These are phyloP conservation scores for Diplodia sapinea DNA, from an alignment of 2,329 filamentous ascomycete genomes.

Conservation along the genomic window DNA sequence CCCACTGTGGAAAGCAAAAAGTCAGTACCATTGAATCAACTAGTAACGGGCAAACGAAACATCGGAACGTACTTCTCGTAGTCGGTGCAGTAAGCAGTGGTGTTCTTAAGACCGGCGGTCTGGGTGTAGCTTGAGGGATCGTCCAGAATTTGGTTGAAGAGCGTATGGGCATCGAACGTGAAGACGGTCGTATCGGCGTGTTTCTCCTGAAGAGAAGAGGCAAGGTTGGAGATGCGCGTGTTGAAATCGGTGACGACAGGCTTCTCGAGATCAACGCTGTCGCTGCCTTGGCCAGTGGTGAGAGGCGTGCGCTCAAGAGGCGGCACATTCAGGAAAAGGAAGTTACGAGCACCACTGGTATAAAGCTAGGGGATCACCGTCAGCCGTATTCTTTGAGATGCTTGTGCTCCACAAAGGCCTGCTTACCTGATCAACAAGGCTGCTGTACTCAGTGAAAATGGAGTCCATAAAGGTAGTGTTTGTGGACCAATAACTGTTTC, in stretches of 20 bases:
- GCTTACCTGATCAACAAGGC: slow-evolving; percentile 42
- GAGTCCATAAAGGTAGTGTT: slow-evolving; percentile 40
- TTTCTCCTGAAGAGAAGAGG: slow-evolving; percentile 46
- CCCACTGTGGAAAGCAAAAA: slow-evolving; percentile 38
- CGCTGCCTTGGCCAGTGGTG: slow-evolving; percentile 49
- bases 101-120: slow-evolving; percentile 61
- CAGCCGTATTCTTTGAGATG: background rate
- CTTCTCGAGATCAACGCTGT: slow-evolving; percentile 43
- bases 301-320: slow-evolving; percentile 61
- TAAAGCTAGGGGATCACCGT: slow-evolving; percentile 44
- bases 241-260: slow-evolving; percentile 62
- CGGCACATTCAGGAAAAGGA: slow-evolving; percentile 56
- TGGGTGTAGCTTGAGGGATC: slow-evolving; percentile 57
- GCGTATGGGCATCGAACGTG: slow-evolving; percentile 58
- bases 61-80: slow-evolving; percentile 55
- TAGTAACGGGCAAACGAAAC: background rate
- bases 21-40: background rate
- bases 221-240: slow-evolving; percentile 50
- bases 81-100: slow-evolving; percentile 59
- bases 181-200: slow-evolving; percentile 56
- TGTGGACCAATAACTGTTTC: slow-evolving; percentile 55
- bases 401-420: background rate
- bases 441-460: slow-evolving; percentile 48
- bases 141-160: slow-evolving; percentile 61
- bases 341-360: slow-evolving; percentile 55